Base-by-base conservation (phyloP, 2,329 filamentous ascomycete species). In the Lojkania enalia region DNA sequence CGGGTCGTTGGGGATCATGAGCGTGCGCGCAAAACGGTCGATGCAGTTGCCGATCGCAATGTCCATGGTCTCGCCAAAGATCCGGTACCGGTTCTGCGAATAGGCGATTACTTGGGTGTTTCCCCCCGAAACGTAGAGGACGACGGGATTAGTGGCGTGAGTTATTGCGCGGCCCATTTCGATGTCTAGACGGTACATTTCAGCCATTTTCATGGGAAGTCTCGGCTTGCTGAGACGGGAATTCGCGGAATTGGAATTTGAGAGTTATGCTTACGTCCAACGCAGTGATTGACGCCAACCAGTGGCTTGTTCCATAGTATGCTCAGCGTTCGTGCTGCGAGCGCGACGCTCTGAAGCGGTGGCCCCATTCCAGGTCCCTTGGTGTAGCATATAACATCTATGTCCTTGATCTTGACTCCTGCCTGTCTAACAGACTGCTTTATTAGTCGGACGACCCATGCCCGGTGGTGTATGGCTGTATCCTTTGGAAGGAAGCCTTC, bases 61-160 rank as follows among this genome's bases (percentile, higher is more conserved):
- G 67, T 99, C 94, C 39, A 99, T 84, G 1, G 94, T 91, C 75
- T 99, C 94, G 51, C 94, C 94, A 69, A 99, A 99, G 67, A 99
- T 99, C 46, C 94, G 87, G 75, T 99, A 99, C 46, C 92, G 82
- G 67, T 91, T 88, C 54, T 92, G 88, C 25, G 90, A 90, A 74
- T 97, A 99, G 35, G 94, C 94, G 56, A 97, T 97, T 19, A 97
- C 92, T 74, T 99, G 92, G 12, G 92, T 96, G 76, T 99, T 99
- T 46, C 94, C 94, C 50, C 94, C 94, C 16, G 84, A 90, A 30
- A 97, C 94, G 71, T 99, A 99, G 29, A 99, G 77, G 36, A 99
- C 94, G 25, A 97, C 91, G 0, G 94, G 94, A 72, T 99, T 92
- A 18, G 81, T 75, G 13, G 94, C 90, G 47, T 89, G 88, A 3